Conservation (phyloP, 225 moss, liverwort and hornwort genomes). For the Anthoceros angustus region DNA sequence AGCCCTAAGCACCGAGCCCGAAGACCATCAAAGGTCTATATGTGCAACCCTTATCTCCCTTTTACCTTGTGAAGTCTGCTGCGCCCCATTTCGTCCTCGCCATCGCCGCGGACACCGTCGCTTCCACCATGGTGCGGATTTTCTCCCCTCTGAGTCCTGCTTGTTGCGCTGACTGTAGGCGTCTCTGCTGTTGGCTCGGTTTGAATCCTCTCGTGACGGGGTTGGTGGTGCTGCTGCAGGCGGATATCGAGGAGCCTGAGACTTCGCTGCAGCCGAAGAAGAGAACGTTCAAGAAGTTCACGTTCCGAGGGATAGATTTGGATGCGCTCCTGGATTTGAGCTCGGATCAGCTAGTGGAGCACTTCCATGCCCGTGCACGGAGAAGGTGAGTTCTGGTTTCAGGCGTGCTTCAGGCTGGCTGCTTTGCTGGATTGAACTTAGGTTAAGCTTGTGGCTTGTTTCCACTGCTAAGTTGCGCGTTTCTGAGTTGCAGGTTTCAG, state of each 20-base stretch:
- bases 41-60: too few species aligned
- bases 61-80: too few species aligned
- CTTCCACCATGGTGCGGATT: too few species aligned
- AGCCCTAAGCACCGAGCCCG: too few species aligned
- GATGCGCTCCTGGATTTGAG: slow-evolving; percentile 62
- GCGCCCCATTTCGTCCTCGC: too few species aligned
- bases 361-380: slow-evolving; percentile 66
- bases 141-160: too few species aligned
- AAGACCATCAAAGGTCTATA: too few species aligned
- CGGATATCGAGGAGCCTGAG: slow-evolving; percentile 32
- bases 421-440: not conserved
- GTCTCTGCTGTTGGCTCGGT: too few species aligned
- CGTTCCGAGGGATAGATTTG: slow-evolving; percentile 56
- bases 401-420: too few species aligned
- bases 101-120: too few species aligned
- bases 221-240: slow-evolving; percentile 10
- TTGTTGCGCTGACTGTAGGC: too few species aligned
- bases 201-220: too few species aligned
- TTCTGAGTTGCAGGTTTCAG: slow-evolving; percentile 38
- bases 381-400: slow-evolving; percentile 24
- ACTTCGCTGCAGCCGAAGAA: slow-evolving; percentile 43
- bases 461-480: not conserved
- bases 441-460: not conserved
- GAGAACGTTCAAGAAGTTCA: slow-evolving; percentile 74
- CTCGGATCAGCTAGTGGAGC: slow-evolving; percentile 67